Evolutionary conservation across 495 filamentous ascomycete genomes (phyloP).

Genomic region (Parachaetomium inaequale): DNA sequence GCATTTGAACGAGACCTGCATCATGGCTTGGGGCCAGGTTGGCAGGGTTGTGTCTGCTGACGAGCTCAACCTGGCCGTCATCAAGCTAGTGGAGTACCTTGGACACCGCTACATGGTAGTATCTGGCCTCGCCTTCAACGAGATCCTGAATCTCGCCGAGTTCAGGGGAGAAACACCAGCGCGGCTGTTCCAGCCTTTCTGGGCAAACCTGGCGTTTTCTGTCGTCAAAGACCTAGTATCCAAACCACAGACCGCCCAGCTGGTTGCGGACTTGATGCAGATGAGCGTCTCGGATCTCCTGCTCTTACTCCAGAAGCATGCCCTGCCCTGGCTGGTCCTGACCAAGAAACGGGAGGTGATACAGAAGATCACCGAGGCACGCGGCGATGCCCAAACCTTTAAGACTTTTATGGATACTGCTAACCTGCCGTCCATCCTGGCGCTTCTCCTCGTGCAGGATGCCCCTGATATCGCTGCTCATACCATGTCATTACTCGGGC

Average conservation of each 20-base stretch:
- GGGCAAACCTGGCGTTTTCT: conserved; percentile 72
- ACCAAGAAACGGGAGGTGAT: conserved; percentile 74
- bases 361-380: conserved; percentile 70
- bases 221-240: conserved; percentile 76
- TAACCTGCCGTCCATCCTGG: conserved; percentile 75
- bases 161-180: conserved; percentile 55
- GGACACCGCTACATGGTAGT: conserved; percentile 78
- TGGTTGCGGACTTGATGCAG: conserved; percentile 73
- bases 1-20: conserved; percentile 73
- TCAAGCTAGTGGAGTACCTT: conserved; percentile 79
- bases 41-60: conserved; percentile 62
- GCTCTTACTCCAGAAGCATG: conserved; percentile 70
- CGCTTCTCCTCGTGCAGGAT: conserved; percentile 72
- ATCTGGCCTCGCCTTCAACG: conserved; percentile 73
- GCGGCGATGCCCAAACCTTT: conserved; percentile 48
- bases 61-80: conserved; percentile 78
- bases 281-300: conserved; percentile 71
- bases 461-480: conserved; percentile 60
- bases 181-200: conserved; percentile 77
- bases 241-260: conserved; percentile 75
- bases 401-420: conserved; percentile 49
- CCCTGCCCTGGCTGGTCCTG: conserved; percentile 81
- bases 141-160: conserved; percentile 62
- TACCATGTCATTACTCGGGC: conserved; percentile 63
- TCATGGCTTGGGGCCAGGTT: conserved; percentile 78